Conservation (phyloP, 805 yeast species). For the Cyberlindnera veronae region DNA sequence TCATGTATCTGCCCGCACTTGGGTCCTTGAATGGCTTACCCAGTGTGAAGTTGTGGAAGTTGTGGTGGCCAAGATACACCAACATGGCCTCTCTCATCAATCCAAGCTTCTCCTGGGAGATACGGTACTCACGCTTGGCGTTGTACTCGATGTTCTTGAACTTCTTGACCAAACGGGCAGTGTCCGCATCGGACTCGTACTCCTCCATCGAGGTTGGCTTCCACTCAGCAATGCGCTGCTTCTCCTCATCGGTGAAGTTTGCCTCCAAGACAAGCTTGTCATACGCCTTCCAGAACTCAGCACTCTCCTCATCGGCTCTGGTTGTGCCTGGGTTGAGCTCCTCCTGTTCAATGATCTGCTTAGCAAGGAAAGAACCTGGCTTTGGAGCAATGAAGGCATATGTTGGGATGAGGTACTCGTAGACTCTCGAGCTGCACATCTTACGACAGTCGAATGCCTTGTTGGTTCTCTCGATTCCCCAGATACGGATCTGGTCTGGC, state of each 20-base stretch:
- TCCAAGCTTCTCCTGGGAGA: constrained; percentile 57
- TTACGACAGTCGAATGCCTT: constrained; percentile 92
- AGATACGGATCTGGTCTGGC: constrained; percentile 85
- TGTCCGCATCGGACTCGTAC: constrained; percentile 34
- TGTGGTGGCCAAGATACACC: constrained; percentile 81
- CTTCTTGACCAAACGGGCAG: constrained; percentile 41
- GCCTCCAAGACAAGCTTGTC: constrained; percentile 35
- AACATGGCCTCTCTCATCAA: constrained; percentile 65
- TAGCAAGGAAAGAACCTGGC: constrained; percentile 63
- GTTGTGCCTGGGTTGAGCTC: constrained; percentile 54
- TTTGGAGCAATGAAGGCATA: constrained; percentile 90
- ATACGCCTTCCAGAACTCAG: constrained; percentile 65
- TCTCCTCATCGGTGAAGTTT: constrained; percentile 28
- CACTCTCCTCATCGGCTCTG: constrained; percentile 65
- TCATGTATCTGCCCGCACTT: constrained; percentile 81
- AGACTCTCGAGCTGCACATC: constrained; percentile 92
- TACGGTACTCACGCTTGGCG: constrained; percentile 66
- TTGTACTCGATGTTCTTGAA: constrained; percentile 62
- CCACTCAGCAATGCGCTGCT: constrained; percentile 26
- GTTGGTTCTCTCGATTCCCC: constrained; percentile 90
- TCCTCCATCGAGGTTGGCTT: constrained; percentile 36
- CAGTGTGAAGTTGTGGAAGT: constrained; percentile 84
- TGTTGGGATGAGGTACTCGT: constrained; percentile 91
- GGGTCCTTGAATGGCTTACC: constrained; percentile 84
- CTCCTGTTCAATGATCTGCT: constrained; percentile 52